Conservation (phyloP, 2,329 filamentous ascomycete species). For the Bipolaris oryzae region DNA sequence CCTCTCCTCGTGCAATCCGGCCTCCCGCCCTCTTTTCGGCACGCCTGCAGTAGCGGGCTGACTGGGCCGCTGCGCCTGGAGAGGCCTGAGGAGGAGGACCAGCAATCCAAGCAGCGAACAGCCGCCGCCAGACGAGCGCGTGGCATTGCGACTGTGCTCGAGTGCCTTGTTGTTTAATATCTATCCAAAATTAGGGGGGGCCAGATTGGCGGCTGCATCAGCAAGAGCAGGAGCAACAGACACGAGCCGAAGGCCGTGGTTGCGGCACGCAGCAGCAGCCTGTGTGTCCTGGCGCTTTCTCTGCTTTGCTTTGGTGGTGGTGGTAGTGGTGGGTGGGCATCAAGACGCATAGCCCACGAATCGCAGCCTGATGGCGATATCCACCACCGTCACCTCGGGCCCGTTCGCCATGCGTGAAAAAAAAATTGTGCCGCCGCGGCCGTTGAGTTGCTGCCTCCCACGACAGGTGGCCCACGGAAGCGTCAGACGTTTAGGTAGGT, state of each 20-base stretch:
- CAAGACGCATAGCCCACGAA: conserved; percentile 10
- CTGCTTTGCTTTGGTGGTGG: conserved; percentile 9
- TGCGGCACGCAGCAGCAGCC: not conserved
- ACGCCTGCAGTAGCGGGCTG: conserved; percentile 21
- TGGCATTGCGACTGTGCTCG: conserved; percentile 5
- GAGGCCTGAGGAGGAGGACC: not conserved
- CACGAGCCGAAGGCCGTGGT: not conserved
- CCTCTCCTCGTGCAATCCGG: conserved; percentile 10
- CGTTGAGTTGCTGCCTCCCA: conserved; percentile 23
- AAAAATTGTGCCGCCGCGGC: conserved; percentile 30
- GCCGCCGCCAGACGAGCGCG: conserved; percentile 11
- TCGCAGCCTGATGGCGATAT: not conserved
- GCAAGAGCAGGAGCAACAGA: not conserved
- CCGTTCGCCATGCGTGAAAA: conserved; percentile 28
- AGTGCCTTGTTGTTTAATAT: not conserved
- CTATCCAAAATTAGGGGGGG: conserved; percentile 2
- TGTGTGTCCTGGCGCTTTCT: not conserved
- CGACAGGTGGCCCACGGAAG: conserved; percentile 17
- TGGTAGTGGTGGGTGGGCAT: conserved; percentile 1
- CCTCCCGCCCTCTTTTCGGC: conserved; percentile 17
- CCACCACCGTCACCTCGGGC: conserved; percentile 14
- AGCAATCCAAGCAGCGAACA: not conserved
- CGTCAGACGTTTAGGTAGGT: not conserved
- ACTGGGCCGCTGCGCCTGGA: conserved; percentile 19
- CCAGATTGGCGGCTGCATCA: conserved; percentile 26